Percentiles rank a stretch among this genome's conserved stretches.
These are phyloP conservation scores for Verticillium klebahnii DNA, from an alignment of 2,329 filamentous ascomycete genomes.

Conservation along the genomic window DNA sequence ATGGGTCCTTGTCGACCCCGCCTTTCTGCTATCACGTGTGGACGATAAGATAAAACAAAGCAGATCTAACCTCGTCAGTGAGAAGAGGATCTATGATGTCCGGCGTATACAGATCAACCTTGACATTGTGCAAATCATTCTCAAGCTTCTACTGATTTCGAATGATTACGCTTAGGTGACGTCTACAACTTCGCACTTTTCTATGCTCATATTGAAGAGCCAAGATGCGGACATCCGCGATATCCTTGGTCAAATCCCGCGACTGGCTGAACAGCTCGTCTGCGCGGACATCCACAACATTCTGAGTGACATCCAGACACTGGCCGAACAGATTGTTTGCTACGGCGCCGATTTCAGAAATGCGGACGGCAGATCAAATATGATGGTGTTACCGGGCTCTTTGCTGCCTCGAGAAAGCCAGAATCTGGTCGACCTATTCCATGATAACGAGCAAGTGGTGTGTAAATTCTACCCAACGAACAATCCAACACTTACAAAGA, in stretches of 20 bases:
- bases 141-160: background rate
- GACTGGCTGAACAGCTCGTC: background rate
- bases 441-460: too few species aligned
- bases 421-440: too few species aligned
- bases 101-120: too few species aligned
- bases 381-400: too few species aligned
- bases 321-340: background rate
- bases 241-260: background rate
- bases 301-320: background rate
- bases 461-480: too few species aligned
- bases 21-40: background rate
- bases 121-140: background rate
- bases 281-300: background rate
- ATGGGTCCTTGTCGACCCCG: background rate
- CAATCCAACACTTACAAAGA: too few species aligned
- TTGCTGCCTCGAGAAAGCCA: too few species aligned
- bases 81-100: too few species aligned
- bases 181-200: background rate
- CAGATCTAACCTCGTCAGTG: too few species aligned
- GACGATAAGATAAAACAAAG: background rate
- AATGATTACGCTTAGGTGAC: background rate
- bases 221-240: background rate
- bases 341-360: background rate
- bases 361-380: background rate
- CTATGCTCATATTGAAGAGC: background rate